phyloP scores from a whole-genome alignment of 345 rosid genomes.

The Bruguiera gymnorhiza region DNA sequence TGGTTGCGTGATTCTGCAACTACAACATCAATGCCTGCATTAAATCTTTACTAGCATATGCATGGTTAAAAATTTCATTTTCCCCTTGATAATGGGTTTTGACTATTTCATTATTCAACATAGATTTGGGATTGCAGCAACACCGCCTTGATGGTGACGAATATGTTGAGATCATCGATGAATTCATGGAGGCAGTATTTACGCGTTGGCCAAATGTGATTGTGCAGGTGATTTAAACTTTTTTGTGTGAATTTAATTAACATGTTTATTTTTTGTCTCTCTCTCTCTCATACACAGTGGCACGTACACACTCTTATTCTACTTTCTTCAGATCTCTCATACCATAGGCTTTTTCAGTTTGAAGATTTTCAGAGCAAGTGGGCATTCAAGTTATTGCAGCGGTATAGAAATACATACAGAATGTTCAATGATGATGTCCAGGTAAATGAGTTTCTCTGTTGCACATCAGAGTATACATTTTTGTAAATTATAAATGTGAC shows the following conservation, averaged over 20 bases:
- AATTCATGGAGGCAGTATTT: conserved; percentile 97
- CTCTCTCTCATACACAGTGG: too few relatives aligned
- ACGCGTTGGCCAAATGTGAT: conserved; percentile 97
- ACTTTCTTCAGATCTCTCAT: conserved; percentile 10
- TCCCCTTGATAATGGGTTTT: conserved; percentile 1
- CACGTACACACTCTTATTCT: neutral
- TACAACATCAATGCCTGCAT: neutral
- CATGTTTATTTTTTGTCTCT: neutral
- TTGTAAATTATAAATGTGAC: neutral
- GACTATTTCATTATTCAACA: conserved; percentile 1
- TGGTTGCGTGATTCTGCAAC: too few relatives aligned
- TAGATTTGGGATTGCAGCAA: conserved; percentile 93
- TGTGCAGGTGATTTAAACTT: conserved; percentile 65
- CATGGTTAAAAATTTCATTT: conserved; percentile 2
- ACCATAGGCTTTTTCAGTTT: conserved; percentile 49
- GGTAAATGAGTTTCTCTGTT: conserved; percentile 45
- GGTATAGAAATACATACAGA: conserved; percentile 70
- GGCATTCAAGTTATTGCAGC: conserved; percentile 96
- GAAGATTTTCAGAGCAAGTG: conserved; percentile 99
- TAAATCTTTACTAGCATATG: neutral
- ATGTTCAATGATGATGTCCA: conserved; percentile 99
- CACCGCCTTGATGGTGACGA: conserved; percentile 83
- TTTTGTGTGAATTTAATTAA: neutral
- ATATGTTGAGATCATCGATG: conserved; percentile 73
- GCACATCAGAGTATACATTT: neutral